phyloP scores from a whole-genome alignment of 768 basidiomycete genomes.

The Boletus sp. region DNA sequence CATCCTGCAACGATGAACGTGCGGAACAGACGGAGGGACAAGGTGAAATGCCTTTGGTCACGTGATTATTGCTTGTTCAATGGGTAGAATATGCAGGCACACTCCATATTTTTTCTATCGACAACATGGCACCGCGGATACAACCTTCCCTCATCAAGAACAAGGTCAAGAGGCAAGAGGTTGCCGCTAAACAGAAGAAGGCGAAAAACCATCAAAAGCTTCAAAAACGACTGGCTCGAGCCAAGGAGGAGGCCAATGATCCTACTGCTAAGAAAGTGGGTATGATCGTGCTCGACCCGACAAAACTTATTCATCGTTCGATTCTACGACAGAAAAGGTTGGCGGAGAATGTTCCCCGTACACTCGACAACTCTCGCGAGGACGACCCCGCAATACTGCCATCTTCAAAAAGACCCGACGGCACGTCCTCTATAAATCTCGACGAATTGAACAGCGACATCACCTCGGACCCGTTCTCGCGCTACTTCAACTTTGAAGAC shows the following conservation, averaged over 20 bases:
- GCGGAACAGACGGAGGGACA: neutral
- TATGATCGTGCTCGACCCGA: slow-evolving; percentile 1
- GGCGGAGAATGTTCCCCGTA: slow-evolving; percentile 82
- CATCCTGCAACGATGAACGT: slow-evolving; percentile 20
- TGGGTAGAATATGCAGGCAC: too few relatives aligned
- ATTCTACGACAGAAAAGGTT: slow-evolving; percentile 67
- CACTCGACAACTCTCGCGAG: slow-evolving; percentile 91
- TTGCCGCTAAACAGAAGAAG: slow-evolving; percentile 69
- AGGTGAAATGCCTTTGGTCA: slow-evolving; percentile 11
- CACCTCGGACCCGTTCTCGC: slow-evolving; percentile 72
- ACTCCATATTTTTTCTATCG: neutral
- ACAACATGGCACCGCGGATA: slow-evolving; percentile 56
- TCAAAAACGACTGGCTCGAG: slow-evolving; percentile 71
- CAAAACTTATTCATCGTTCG: neutral
- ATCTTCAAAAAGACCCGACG: slow-evolving; percentile 29
- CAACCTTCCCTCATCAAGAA: slow-evolving; percentile 76
- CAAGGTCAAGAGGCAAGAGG: slow-evolving; percentile 83
- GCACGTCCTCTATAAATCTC: slow-evolving; percentile 38
- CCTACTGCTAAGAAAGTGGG: slow-evolving; percentile 76
- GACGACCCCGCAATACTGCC: slow-evolving; percentile 55
- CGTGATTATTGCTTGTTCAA: slow-evolving; percentile 6
- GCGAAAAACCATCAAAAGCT: slow-evolving; percentile 80
- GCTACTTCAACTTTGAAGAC: slow-evolving; percentile 67
- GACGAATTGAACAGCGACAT: slow-evolving; percentile 69
- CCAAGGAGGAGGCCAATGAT: slow-evolving; percentile 74